These are phyloP conservation scores for Lolium perenne DNA, from an alignment of 176 grass and related monocot genomes.

Conservation along the genomic window DNA sequence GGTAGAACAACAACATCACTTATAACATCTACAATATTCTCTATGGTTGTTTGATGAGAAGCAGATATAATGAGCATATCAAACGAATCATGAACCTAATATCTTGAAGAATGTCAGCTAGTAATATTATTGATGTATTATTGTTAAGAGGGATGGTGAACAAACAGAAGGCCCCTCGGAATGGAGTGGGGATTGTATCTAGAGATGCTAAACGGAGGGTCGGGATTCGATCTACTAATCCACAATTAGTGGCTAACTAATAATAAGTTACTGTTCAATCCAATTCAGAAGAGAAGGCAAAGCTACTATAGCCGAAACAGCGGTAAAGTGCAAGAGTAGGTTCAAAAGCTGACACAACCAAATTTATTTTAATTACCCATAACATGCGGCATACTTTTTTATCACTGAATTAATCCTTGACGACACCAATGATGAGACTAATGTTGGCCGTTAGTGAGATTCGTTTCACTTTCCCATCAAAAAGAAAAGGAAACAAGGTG, in stretches of 20 bases:
- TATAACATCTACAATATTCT: background rate
- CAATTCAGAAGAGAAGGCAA: background rate
- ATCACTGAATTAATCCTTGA: background rate
- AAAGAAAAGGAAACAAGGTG: constrained; percentile 20
- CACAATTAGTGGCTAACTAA: background rate
- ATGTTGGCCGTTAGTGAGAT: constrained; percentile 35
- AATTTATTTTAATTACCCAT: background rate
- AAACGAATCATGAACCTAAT: background rate
- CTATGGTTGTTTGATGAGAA: background rate
- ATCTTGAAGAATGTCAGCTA: background rate
- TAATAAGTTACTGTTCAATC: background rate
- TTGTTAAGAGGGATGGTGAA: background rate
- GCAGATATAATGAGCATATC: background rate
- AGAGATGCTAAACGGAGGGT: background rate
- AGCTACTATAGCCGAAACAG: background rate
- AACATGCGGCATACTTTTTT: background rate
- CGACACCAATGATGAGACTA: background rate
- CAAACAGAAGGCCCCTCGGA: background rate
- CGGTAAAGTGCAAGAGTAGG: background rate
- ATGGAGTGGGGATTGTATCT: constrained; percentile 2
- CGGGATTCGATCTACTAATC: background rate
- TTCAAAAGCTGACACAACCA: constrained; percentile 1
- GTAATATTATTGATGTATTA: background rate
- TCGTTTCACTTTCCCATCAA: constrained; percentile 17
- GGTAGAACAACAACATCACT: constrained; percentile 5